A percentile compares a stretch with the other conserved stretches of the same genome.
These are phyloP conservation scores for Daldinia sp. DNA, from an alignment of 2,329 filamentous ascomycete genomes.

Conservation along the genomic window DNA sequence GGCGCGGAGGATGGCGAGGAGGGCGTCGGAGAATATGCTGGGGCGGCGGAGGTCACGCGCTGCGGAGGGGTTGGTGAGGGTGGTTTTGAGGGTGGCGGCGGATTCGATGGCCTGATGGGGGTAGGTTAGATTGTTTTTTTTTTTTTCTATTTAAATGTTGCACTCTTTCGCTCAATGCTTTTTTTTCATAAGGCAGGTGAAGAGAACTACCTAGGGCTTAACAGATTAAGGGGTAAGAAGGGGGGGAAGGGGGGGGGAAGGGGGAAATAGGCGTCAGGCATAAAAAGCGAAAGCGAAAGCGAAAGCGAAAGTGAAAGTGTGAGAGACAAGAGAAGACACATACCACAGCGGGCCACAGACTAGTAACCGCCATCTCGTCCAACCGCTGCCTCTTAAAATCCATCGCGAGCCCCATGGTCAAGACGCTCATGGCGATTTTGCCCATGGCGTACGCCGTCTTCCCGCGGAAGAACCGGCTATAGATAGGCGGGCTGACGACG, in stretches of 20 bases:
- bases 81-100: slow-evolving; percentile 73
- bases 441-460: slow-evolving; percentile 87
- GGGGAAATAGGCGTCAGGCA: not conserved
- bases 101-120: slow-evolving; percentile 73
- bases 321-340: slow-evolving; percentile 53
- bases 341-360: slow-evolving; percentile 84
- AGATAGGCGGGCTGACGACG: slow-evolving; percentile 86
- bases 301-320: too few relatives aligned
- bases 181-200: too few relatives aligned
- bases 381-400: slow-evolving; percentile 78
- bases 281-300: too few relatives aligned
- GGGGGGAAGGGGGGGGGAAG: too few relatives aligned
- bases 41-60: slow-evolving; percentile 73
- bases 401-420: slow-evolving; percentile 86
- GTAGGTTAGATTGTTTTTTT: not conserved
- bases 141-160: too few relatives aligned
- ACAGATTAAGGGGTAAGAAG: too few relatives aligned
- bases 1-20: slow-evolving; percentile 76
- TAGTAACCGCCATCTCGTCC: slow-evolving; percentile 79
- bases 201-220: too few relatives aligned
- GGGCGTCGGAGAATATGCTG: slow-evolving; percentile 83
- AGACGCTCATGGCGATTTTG: slow-evolving; percentile 84
- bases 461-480: slow-evolving; percentile 84
- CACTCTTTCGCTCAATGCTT: too few relatives aligned
- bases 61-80: slow-evolving; percentile 58